Conservation (phyloP, 805 yeast genomes). For the Ogataea zsoltii region DNA sequence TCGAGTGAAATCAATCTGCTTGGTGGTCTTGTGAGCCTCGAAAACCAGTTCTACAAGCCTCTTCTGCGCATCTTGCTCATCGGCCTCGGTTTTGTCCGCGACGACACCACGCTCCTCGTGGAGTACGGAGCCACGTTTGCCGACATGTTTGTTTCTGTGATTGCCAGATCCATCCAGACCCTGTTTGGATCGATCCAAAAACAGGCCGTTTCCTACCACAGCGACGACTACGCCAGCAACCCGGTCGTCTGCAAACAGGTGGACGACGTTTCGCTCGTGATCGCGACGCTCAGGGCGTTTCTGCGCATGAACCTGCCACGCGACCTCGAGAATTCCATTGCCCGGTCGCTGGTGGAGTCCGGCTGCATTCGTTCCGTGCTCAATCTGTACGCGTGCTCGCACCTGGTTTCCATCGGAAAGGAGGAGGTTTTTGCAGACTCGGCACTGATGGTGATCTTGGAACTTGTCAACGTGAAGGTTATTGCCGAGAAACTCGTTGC, state of each 20-base stretch:
- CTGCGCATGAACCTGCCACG: slow-evolving; percentile 49
- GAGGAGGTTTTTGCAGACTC: slow-evolving; percentile 75
- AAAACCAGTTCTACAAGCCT: slow-evolving; percentile 51
- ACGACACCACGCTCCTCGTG: slow-evolving; percentile 41
- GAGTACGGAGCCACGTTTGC: slow-evolving; percentile 52
- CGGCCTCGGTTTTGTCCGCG: slow-evolving; percentile 44
- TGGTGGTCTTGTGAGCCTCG: slow-evolving; percentile 40
- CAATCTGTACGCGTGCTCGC: slow-evolving; percentile 68
- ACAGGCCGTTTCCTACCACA: slow-evolving; percentile 46
- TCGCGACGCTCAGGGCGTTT: slow-evolving; percentile 64
- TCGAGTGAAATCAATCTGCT: slow-evolving; percentile 52
- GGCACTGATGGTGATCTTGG: slow-evolving; percentile 65
- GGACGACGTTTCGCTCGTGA: slow-evolving; percentile 64
- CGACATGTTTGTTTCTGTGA: slow-evolving; percentile 60
- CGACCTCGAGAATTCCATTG: slow-evolving; percentile 49
- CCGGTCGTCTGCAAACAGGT: slow-evolving; percentile 47
- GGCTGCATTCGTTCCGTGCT: slow-evolving; percentile 65
- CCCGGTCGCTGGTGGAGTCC: slow-evolving; percentile 51
- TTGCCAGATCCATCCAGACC: slow-evolving; percentile 65
- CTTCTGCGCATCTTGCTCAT: slow-evolving; percentile 59
- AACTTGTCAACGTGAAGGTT: slow-evolving; percentile 57
- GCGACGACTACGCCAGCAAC: slow-evolving; percentile 35
- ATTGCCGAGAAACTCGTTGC: slow-evolving; percentile 68
- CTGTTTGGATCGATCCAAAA: slow-evolving; percentile 60
- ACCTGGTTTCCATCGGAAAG: slow-evolving; percentile 55